Evolutionary conservation across 306 rosid species (phyloP).

Genomic region (Fagus sylvatica): DNA sequence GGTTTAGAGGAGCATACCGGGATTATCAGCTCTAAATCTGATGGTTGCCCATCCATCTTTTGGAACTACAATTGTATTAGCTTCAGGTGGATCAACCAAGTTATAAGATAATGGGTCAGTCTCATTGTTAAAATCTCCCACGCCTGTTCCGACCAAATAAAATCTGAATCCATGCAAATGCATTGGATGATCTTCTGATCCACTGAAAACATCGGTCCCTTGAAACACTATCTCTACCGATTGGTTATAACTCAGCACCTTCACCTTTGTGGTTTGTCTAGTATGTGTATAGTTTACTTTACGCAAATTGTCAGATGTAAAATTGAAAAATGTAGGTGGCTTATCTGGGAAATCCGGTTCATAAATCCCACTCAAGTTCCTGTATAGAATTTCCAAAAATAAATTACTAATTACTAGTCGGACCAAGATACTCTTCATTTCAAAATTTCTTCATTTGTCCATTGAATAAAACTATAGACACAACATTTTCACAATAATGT

Average conservation of each 20-base stretch:
- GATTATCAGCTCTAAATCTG: constrained; percentile 30
- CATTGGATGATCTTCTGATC: constrained; percentile 46
- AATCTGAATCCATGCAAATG: constrained; percentile 50
- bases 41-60: constrained; percentile 30
- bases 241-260: constrained; percentile 28
- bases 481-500: too few species aligned
- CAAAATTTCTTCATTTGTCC: too few species aligned
- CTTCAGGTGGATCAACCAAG: constrained; percentile 31
- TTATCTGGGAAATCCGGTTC: constrained; percentile 25
- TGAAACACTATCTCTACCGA: constrained; percentile 47
- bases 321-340: constrained; percentile 35
- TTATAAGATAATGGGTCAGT: constrained; percentile 24
- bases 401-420: too few species aligned
- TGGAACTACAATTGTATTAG: constrained; percentile 26
- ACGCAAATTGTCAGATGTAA: constrained; percentile 28
- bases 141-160: constrained; percentile 36
- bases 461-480: too few species aligned
- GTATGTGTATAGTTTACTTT: constrained; percentile 16
- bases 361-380: constrained; percentile 36
- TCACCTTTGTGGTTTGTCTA: constrained; percentile 25
- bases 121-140: constrained; percentile 30
- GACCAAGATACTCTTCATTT: too few species aligned
- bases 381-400: too few species aligned
- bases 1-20: constrained; percentile 4
- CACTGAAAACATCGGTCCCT: constrained; percentile 32